Evolutionary conservation across 2,329 filamentous ascomycete genomes (phyloP).

Genomic region (Apiospora aurea): DNA sequence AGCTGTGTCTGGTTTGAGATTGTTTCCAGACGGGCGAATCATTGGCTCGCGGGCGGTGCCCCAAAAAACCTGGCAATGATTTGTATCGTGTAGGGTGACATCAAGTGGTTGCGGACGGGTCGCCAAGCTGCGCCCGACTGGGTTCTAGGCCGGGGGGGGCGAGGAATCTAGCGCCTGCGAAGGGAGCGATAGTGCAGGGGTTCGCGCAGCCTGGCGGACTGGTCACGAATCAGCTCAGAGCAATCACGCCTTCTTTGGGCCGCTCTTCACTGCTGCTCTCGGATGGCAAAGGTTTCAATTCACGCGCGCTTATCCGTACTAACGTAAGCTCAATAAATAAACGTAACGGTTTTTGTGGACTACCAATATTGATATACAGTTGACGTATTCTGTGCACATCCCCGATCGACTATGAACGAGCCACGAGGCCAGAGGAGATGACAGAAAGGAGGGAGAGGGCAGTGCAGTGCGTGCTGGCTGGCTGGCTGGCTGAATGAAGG

Average conservation of each 20-base stretch:
- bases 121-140: slow-evolving; percentile 5
- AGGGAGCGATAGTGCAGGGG: slow-evolving; percentile 1
- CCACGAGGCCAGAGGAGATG: not conserved
- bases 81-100: slow-evolving; percentile 6
- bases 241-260: not conserved
- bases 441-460: not conserved
- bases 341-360: not conserved
- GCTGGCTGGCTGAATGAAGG: not conserved
- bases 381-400: not conserved
- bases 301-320: not conserved
- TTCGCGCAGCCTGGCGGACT: not conserved
- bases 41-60: not conserved
- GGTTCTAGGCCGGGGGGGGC: slow-evolving; percentile 6
- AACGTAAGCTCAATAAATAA: not conserved
- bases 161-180: slow-evolving; percentile 15
- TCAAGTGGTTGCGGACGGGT: slow-evolving; percentile 13
- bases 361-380: not conserved
- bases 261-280: no score
- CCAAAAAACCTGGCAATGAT: not conserved
- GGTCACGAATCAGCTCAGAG: slow-evolving; percentile 6
- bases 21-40: not conserved
- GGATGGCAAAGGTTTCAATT: not conserved
- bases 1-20: slow-evolving; percentile 10
- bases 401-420: not conserved
- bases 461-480: no score